Percentiles rank a stretch among this genome's conserved stretches.
These are phyloP conservation scores for Cladophialophora psammophila DNA, from an alignment of 2,329 filamentous ascomycete genomes.

Conservation along the genomic window DNA sequence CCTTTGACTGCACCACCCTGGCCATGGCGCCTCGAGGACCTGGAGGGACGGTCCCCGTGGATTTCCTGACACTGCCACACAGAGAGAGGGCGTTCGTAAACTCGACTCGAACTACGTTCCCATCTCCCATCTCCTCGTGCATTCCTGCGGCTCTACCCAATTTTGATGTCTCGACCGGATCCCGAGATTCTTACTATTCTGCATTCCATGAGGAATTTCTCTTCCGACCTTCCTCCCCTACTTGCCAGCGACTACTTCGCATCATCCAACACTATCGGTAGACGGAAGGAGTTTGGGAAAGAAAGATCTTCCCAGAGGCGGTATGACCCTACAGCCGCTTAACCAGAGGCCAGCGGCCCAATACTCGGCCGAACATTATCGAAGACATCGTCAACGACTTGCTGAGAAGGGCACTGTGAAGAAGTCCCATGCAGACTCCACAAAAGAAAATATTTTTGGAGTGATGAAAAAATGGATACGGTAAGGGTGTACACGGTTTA, in stretches of 20 bases:
- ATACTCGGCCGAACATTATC: constrained; percentile 24
- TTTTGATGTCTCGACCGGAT: too few relatives aligned
- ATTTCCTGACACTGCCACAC: too few relatives aligned
- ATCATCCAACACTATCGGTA: constrained; percentile 12
- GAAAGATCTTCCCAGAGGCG: constrained; percentile 14
- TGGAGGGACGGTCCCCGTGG: too few relatives aligned
- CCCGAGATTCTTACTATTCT: constrained; percentile 13
- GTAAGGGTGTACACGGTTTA: too few relatives aligned
- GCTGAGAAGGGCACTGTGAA: constrained; percentile 17
- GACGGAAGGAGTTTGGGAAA: constrained; percentile 21
- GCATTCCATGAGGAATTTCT: constrained; percentile 9
- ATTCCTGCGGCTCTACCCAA: too few relatives aligned
- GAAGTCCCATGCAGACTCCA: constrained; percentile 32
- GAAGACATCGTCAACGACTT: constrained; percentile 27
- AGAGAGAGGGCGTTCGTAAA: too few relatives aligned
- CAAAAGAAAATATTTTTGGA: constrained; percentile 32
- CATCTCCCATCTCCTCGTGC: too few relatives aligned
- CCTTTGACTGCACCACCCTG: too few relatives aligned
- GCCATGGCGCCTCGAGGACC: too few relatives aligned
- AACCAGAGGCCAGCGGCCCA: constrained; percentile 22
- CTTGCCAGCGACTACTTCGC: constrained; percentile 15
- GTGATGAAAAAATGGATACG: constrained; percentile 31
- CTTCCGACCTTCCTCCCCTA: constrained; percentile 1
- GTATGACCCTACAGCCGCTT: constrained; percentile 12
- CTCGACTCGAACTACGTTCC: too few relatives aligned